These are phyloP conservation scores for Cymodocea nodosa DNA, from an alignment of 116 monocot species.

Conservation along the genomic window DNA sequence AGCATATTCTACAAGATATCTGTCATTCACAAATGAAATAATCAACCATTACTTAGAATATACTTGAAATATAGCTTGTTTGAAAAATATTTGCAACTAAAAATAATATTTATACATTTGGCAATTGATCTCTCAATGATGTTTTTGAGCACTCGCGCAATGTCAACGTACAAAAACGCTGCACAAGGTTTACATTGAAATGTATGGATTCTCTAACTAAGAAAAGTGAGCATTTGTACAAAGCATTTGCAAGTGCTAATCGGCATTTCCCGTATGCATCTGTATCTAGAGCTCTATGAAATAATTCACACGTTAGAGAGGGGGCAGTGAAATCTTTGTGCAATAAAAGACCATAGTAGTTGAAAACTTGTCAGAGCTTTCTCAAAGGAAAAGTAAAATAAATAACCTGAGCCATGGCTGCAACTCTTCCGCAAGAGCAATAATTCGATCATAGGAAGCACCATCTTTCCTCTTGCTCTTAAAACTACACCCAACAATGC, in stretches of 20 bases:
- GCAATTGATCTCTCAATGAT: conserved; percentile 26
- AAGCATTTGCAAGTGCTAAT: conserved; percentile 20
- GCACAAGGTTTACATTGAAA: conserved; percentile 34
- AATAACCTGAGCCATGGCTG: conserved; percentile 46
- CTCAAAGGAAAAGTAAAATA: background rate
- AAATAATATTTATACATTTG: conserved; percentile 17
- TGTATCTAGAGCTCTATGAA: conserved; percentile 30
- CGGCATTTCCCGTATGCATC: conserved; percentile 22
- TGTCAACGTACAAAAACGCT: conserved; percentile 28
- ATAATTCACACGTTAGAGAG: conserved; percentile 3
- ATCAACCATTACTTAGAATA: background rate
- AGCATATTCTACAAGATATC: conserved; percentile 44
- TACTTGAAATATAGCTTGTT: no score
- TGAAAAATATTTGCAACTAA: no score
- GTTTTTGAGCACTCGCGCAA: conserved; percentile 37
- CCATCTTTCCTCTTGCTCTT: conserved; percentile 28
- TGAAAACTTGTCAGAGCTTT: background rate
- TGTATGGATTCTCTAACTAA: conserved; percentile 20
- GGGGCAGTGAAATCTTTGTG: no score
- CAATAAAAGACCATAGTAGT: background rate
- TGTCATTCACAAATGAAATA: conserved; percentile 9
- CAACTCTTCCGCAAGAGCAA: conserved; percentile 35
- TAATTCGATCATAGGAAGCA: conserved; percentile 26
- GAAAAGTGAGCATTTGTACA: conserved; percentile 41
- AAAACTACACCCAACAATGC: conserved; percentile 25